Evolutionary conservation across 2,329 filamentous ascomycete species (phyloP).

Genomic region (Thelonectria blattea): DNA sequence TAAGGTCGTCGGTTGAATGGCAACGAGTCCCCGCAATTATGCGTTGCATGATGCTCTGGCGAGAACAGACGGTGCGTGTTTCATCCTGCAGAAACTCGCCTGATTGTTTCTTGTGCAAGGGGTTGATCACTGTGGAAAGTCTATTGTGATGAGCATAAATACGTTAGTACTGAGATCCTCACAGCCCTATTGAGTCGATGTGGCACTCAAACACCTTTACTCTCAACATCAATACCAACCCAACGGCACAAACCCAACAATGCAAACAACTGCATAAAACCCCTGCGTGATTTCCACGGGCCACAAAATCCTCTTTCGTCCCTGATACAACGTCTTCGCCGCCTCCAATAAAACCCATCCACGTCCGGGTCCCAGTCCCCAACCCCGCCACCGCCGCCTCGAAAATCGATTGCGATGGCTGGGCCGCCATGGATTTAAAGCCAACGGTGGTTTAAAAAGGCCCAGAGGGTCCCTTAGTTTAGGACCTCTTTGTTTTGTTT

Average conservation of each 20-base stretch:
- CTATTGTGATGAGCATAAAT: too few species aligned
- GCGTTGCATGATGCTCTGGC: neutral
- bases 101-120: neutral
- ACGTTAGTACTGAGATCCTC: too few species aligned
- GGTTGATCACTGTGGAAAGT: too few species aligned
- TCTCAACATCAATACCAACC: neutral
- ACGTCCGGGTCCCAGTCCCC: constrained; percentile 33
- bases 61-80: neutral
- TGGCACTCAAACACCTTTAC: too few species aligned
- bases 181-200: too few species aligned
- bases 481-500: neutral
- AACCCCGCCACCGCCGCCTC: constrained; percentile 12
- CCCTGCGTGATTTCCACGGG: constrained; percentile 10
- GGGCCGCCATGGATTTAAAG: constrained; percentile 38
- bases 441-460: constrained; percentile 24
- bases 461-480: neutral
- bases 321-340: constrained; percentile 26
- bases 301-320: constrained; percentile 15
- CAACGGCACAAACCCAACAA: constrained; percentile 3
- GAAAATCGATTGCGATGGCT: constrained; percentile 20
- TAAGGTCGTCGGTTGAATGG: too few species aligned
- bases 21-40: neutral
- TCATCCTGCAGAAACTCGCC: neutral
- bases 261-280: constrained; percentile 20
- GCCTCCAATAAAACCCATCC: constrained; percentile 40